These are phyloP conservation scores for Steccherinum ochraceum DNA, from an alignment of 768 basidiomycete genomes.

Conservation along the genomic window DNA sequence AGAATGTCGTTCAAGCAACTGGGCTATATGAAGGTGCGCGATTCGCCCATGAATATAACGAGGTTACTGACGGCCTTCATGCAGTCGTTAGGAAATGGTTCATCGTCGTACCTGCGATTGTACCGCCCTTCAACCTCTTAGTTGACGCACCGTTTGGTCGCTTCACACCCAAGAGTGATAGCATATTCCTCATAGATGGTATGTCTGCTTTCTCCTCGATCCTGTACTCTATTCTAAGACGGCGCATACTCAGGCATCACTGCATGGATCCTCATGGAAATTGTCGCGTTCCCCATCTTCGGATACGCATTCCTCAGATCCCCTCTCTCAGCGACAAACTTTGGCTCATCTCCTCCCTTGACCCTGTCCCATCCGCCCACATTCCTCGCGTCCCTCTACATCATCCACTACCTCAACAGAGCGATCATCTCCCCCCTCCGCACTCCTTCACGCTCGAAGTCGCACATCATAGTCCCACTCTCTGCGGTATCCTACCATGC, in stretches of 20 bases:
- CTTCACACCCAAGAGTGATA: constrained; percentile 45
- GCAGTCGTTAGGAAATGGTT: constrained; percentile 40
- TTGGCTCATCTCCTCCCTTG: constrained; percentile 21
- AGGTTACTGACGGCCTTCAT: neutral
- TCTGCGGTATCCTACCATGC: constrained; percentile 59
- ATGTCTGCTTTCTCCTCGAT: constrained; percentile 5
- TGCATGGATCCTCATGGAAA: constrained; percentile 78
- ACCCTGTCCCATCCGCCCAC: constrained; percentile 35
- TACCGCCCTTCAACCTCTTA: constrained; percentile 36
- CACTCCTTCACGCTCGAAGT: constrained; percentile 71
- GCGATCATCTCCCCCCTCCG: constrained; percentile 74
- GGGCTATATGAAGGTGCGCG: neutral
- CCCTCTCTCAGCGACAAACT: constrained; percentile 34
- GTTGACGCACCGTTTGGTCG: constrained; percentile 80
- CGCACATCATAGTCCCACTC: constrained; percentile 61
- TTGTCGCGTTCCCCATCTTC: constrained; percentile 54
- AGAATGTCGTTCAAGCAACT: neutral
- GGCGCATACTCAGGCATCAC: constrained; percentile 26
- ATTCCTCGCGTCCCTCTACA: constrained; percentile 51
- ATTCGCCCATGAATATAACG: neutral
- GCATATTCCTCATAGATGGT: constrained; percentile 54
- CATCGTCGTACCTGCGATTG: constrained; percentile 31
- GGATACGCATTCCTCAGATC: constrained; percentile 40
- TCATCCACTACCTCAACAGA: constrained; percentile 81
- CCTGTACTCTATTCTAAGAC: neutral